phyloP scores from a whole-genome alignment of 108 stramenopile species.

The Schizochytrium sp. region DNA sequence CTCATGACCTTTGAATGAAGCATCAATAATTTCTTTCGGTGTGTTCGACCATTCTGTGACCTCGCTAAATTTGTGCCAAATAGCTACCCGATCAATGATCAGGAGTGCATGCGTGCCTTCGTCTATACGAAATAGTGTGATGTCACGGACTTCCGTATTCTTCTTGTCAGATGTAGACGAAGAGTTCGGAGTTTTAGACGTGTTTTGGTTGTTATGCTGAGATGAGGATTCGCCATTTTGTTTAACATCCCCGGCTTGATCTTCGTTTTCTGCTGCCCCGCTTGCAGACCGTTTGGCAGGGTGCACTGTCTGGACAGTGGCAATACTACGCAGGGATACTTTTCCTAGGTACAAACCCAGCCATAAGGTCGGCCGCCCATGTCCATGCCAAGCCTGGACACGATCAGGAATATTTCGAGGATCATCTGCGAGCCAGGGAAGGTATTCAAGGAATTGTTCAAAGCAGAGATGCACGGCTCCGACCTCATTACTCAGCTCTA shows the following conservation, averaged over 20 bases:
- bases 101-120: not conserved
- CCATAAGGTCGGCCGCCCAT: not conserved
- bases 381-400: not conserved
- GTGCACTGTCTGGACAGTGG: not conserved
- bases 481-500: not conserved
- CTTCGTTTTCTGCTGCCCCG: not conserved
- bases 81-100: not conserved
- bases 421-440: not conserved
- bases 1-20: too few relatives aligned
- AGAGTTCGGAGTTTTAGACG: too few relatives aligned
- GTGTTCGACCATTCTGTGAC: not conserved
- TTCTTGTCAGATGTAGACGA: not conserved
- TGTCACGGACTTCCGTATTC: constrained; percentile 10
- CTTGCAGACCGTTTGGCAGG: not conserved
- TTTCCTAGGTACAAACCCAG: constrained; percentile 10
- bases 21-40: not conserved
- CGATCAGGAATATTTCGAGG: not conserved
- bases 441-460: not conserved
- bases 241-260: not conserved
- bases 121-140: not conserved
- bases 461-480: not conserved
- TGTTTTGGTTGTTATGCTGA: not conserved
- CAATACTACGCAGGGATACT: constrained; percentile 34
- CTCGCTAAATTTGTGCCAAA: not conserved
- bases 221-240: not conserved